phyloP scores from a whole-genome alignment of 192 early-diverging fungal species.

The Haplosporangium gracile region DNA sequence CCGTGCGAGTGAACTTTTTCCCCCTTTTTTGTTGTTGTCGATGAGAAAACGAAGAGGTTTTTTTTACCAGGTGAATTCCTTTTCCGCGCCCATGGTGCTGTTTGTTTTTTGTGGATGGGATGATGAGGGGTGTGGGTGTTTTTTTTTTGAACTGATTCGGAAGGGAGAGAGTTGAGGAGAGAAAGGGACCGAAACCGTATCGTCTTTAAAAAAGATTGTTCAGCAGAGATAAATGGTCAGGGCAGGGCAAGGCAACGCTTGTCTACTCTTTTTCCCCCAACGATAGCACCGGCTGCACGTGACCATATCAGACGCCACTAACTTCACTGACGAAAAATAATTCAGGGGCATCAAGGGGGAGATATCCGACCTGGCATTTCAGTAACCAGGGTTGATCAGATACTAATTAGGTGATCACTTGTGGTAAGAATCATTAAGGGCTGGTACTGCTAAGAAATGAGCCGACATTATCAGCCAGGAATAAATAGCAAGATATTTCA shows the following conservation, averaged over 20 bases:
- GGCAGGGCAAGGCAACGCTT: background rate
- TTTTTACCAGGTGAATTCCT: slow-evolving; percentile 3
- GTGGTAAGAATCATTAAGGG: too few relatives aligned
- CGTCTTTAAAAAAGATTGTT: background rate
- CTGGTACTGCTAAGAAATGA: too few relatives aligned
- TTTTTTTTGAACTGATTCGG: slow-evolving; percentile 4
- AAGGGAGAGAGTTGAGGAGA: slow-evolving; percentile 1
- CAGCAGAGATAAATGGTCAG: background rate
- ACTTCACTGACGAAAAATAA: background rate
- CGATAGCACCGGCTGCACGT: background rate
- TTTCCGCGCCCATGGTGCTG: background rate
- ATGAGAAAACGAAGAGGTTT: background rate
- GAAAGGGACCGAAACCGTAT: background rate
- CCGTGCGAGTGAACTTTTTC: background rate
- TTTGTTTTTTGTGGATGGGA: background rate
- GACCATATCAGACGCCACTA: slow-evolving; percentile 1
- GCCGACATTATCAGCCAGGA: too few relatives aligned
- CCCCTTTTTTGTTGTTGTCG: background rate
- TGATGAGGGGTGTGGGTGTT: background rate
- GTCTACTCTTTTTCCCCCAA: background rate
- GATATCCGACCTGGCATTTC: background rate
- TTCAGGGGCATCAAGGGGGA: background rate
- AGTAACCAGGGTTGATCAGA: too few relatives aligned
- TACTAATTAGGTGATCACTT: too few relatives aligned
- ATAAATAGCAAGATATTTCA: too few relatives aligned